These are phyloP conservation scores for Collybia nuda DNA, from an alignment of 768 basidiomycete genomes.

Conservation along the genomic window DNA sequence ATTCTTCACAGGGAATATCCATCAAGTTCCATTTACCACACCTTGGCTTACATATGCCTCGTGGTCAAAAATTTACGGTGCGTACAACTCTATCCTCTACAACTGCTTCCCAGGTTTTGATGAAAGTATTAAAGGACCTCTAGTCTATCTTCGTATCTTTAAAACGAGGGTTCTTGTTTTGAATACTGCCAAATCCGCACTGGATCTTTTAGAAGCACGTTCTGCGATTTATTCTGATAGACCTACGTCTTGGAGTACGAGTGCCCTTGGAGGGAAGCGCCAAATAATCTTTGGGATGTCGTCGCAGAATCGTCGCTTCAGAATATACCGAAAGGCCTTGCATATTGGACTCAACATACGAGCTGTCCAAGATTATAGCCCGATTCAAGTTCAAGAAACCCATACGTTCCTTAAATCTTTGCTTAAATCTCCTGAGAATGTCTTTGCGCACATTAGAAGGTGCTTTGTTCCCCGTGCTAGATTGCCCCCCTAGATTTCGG, in stretches of 20 bases:
- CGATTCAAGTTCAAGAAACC: not conserved
- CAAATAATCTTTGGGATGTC: not conserved
- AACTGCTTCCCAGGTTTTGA: not conserved
- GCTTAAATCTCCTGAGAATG: not conserved
- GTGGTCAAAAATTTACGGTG: conserved; percentile 38
- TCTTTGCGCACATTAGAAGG: conserved; percentile 1
- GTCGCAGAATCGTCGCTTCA: not conserved
- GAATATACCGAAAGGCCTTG: not conserved
- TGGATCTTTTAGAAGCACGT: conserved; percentile 2
- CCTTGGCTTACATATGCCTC: conserved; percentile 35
- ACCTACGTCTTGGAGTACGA: no score
- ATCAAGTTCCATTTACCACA: conserved; percentile 33
- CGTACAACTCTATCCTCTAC: not conserved
- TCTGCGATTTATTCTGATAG: conserved; percentile 4
- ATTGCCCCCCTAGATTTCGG: no score
- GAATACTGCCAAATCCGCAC: not conserved
- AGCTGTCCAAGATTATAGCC: not conserved
- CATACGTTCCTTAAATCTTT: not conserved
- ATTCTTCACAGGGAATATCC: conserved; percentile 40
- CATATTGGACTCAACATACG: not conserved
- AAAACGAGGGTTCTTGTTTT: conserved; percentile 1
- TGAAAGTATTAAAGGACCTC: not conserved
- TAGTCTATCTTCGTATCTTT: conserved; percentile 3
- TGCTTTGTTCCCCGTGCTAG: not conserved
- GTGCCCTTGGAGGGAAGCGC: conserved; percentile 1